Conservation (phyloP, 1,284 basidiomycete genomes). For the Irpex sp. region DNA sequence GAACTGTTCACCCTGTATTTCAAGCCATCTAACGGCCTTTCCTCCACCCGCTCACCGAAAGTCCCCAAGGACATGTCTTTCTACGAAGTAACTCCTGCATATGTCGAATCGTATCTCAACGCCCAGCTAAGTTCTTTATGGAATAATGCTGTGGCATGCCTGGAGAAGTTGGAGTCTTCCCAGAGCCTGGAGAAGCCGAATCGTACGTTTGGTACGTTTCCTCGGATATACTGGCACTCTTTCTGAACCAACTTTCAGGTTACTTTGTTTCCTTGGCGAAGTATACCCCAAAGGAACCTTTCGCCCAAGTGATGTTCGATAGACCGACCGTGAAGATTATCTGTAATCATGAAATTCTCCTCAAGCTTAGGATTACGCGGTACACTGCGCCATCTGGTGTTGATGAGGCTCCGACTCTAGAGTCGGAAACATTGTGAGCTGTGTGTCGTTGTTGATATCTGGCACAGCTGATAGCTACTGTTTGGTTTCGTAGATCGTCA, state of each 20-base stretch:
- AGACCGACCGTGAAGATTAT: conserved; percentile 22
- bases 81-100: too few relatives aligned
- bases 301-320: conserved; percentile 16
- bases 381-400: conserved; percentile 15
- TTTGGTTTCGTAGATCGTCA: not conserved
- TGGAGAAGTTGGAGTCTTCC: conserved; percentile 6
- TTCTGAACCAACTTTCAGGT: not conserved
- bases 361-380: conserved; percentile 19
- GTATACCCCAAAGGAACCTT: conserved; percentile 14
- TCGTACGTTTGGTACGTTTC: not conserved
- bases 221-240: too few relatives aligned
- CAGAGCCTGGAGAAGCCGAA: not conserved
- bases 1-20: too few relatives aligned
- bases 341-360: conserved; percentile 25
- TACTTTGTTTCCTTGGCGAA: conserved; percentile 19
- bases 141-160: conserved; percentile 21
- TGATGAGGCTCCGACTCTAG: not conserved
- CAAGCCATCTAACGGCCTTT: too few relatives aligned
- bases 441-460: not conserved
- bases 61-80: too few relatives aligned
- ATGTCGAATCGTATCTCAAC: conserved; percentile 26
- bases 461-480: not conserved
- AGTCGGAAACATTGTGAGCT: not conserved
- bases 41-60: too few relatives aligned
- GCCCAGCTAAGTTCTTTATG: conserved; percentile 25